A percentile compares a stretch with the other conserved stretches of the same genome.
Conservation (phyloP, 371 early-diverging fungal species). For the Mortierella sp. region DNA sequence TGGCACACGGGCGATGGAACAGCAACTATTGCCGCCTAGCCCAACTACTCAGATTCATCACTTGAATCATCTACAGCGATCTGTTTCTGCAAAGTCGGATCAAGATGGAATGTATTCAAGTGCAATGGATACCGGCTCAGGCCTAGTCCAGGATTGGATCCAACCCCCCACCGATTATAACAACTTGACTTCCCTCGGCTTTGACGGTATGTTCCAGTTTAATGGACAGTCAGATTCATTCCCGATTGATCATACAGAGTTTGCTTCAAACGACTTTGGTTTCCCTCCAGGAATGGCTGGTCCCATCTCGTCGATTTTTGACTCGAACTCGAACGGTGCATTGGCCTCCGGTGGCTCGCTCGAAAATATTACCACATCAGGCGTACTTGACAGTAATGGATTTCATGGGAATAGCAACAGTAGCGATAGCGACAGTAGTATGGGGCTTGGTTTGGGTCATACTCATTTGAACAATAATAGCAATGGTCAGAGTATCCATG, state of each 20-base stretch:
- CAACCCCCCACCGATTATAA: slow-evolving; percentile 33
- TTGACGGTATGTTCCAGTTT: slow-evolving; percentile 48
- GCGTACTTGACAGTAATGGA: slow-evolving; percentile 17
- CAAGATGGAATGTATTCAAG: slow-evolving; percentile 25
- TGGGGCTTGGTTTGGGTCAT: slow-evolving; percentile 6
- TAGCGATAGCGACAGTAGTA: slow-evolving; percentile 14
- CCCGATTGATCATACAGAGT: slow-evolving; percentile 51
- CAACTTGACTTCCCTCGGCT: slow-evolving; percentile 47
- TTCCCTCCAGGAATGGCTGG: slow-evolving; percentile 37
- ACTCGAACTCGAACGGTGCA: slow-evolving; percentile 15
- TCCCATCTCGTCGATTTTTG: slow-evolving; percentile 37
- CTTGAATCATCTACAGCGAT: slow-evolving; percentile 28
- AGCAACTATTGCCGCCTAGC: slow-evolving; percentile 26
- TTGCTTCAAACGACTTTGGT: slow-evolving; percentile 48
- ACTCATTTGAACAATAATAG: slow-evolving; percentile 13
- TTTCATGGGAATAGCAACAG: slow-evolving; percentile 19
- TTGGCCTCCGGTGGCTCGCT: slow-evolving; percentile 4
- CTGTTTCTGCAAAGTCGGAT: slow-evolving; percentile 24
- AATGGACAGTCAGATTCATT: slow-evolving; percentile 39
- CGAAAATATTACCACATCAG: slow-evolving; percentile 16
- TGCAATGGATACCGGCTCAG: slow-evolving; percentile 21
- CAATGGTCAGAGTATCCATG: slow-evolving; percentile 10
- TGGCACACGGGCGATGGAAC: slow-evolving; percentile 31
- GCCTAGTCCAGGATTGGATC: slow-evolving; percentile 45
- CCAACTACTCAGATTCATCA: slow-evolving; percentile 29